Conservation (phyloP, 192 early-diverging fungal species). For the Funneliformis mosseae region DNA sequence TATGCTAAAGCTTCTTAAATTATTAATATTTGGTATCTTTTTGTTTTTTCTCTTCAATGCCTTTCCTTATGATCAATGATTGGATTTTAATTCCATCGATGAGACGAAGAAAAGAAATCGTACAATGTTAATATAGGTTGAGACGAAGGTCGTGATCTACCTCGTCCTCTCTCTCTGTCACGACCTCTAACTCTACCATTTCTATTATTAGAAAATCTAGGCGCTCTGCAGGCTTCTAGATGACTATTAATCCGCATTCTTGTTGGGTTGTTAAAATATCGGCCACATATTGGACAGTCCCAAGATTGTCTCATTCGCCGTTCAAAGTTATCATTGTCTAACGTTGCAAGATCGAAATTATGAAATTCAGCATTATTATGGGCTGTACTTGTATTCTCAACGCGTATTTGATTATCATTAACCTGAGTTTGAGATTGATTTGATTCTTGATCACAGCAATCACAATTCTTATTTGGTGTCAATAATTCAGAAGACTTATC, state of each 20-base stretch:
- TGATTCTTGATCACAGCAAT: not conserved
- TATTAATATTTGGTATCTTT: not conserved
- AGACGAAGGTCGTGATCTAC: not conserved
- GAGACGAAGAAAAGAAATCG: not conserved
- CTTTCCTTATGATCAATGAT: too few species aligned
- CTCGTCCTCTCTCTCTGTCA: not conserved
- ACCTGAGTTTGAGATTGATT: not conserved
- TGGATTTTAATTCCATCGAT: not conserved
- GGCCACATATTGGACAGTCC: not conserved
- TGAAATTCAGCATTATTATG: not conserved
- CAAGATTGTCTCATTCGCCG: not conserved
- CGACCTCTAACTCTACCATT: not conserved
- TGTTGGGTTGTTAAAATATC: not conserved
- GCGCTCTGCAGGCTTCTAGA: not conserved
- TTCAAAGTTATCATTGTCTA: too few species aligned
- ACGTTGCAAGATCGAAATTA: too few species aligned
- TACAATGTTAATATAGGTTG: not conserved
- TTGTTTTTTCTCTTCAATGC: not conserved
- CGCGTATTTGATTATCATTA: not conserved
- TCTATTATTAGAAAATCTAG: not conserved
- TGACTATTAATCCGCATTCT: not conserved
- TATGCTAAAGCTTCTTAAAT: too few species aligned
- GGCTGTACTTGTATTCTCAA: not conserved
- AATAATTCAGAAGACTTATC: not conserved
- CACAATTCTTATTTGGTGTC: not conserved